A percentile compares a stretch with the other conserved stretches of the same genome.
phyloP scores from a whole-genome alignment of 345 rosid genomes.

The Citrus hindsii region DNA sequence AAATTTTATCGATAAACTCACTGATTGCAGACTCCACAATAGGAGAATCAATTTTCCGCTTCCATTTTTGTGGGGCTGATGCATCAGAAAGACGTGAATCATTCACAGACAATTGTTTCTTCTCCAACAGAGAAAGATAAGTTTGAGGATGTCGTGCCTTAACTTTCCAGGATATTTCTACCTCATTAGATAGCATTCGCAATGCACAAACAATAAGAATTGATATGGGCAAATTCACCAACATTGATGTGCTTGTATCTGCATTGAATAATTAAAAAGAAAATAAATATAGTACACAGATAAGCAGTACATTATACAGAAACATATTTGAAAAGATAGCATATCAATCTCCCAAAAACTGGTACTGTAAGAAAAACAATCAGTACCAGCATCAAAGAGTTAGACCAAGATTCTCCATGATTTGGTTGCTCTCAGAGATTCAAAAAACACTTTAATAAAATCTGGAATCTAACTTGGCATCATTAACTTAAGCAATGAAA shows the following conservation, averaged over 20 bases:
- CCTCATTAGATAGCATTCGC: constrained; percentile 53
- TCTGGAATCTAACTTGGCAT: neutral
- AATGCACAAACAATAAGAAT: constrained; percentile 46
- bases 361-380: neutral
- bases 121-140: constrained; percentile 55
- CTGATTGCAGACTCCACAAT: constrained; percentile 71
- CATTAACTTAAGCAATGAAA: neutral
- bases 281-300: neutral
- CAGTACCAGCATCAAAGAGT: neutral
- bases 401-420: neutral
- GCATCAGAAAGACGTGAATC: constrained; percentile 64
- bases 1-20: constrained; percentile 71
- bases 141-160: constrained; percentile 19
- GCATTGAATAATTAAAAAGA: constrained; percentile 17
- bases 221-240: constrained; percentile 92
- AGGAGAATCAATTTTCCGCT: constrained; percentile 81
- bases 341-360: neutral
- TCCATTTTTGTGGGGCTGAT: constrained; percentile 63
- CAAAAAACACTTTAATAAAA: neutral
- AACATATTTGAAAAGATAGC: neutral
- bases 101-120: constrained; percentile 71
- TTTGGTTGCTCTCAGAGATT: neutral
- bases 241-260: constrained; percentile 95
- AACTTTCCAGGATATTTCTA: constrained; percentile 79
- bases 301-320: no score